Evolutionary conservation across 768 basidiomycete species (phyloP).

Genomic region (Calvatia gigantea): DNA sequence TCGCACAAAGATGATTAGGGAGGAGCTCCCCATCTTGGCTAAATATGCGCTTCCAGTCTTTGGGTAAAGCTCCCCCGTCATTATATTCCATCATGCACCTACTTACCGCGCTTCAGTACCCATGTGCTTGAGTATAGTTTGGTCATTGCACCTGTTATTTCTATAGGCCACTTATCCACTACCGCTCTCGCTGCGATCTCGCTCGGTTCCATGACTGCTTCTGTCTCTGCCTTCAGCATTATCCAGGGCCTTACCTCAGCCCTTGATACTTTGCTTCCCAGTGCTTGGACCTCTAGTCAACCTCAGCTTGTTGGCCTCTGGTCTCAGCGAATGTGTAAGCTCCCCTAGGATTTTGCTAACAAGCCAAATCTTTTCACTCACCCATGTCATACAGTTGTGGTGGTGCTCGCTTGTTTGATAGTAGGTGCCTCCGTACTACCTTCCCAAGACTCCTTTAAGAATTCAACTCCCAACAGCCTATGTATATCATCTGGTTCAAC

Average conservation of each 20-base stretch:
- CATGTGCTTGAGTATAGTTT: conserved; percentile 85
- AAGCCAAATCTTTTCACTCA: background rate
- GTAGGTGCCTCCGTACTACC: conserved; percentile 38
- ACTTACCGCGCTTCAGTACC: conserved; percentile 40
- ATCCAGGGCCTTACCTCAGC: conserved; percentile 80
- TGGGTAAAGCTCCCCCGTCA: conserved; percentile 45
- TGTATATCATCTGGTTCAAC: conserved; percentile 75
- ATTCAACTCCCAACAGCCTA: conserved; percentile 42
- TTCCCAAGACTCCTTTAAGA: conserved; percentile 5
- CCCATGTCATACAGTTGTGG: conserved; percentile 43
- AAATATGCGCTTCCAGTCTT: conserved; percentile 72
- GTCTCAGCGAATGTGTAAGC: conserved; percentile 83
- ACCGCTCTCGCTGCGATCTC: conserved; percentile 83
- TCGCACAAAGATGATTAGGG: conserved; percentile 37
- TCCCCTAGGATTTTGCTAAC: background rate
- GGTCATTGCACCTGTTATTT: conserved; percentile 77
- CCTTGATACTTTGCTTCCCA: conserved; percentile 90
- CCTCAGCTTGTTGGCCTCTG: conserved; percentile 87
- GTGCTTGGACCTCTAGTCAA: conserved; percentile 89
- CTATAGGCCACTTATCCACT: conserved; percentile 89
- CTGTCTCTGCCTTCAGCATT: conserved; percentile 73
- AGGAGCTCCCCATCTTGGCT: conserved; percentile 57
- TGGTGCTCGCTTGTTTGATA: conserved; percentile 53
- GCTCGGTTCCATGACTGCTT: conserved; percentile 70
- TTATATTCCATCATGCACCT: background rate